These are phyloP conservation scores for Sclerotinia sclerotiorum DNA, from an alignment of 2,329 filamentous ascomycete species.

Conservation along the genomic window DNA sequence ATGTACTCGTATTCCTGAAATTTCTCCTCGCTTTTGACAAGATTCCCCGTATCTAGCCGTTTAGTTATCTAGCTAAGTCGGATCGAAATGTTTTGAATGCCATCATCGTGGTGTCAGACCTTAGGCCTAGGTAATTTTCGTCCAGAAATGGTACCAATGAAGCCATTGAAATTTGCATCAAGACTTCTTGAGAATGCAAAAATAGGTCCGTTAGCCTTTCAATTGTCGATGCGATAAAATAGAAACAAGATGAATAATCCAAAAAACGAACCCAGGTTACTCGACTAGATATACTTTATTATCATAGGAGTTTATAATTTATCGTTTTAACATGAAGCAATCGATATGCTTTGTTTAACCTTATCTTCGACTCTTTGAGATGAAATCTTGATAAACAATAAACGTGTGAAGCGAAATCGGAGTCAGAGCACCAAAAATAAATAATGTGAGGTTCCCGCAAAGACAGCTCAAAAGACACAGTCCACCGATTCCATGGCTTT, in stretches of 20 bases:
- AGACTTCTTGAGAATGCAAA: conserved; percentile 12
- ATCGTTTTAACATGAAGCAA: background rate
- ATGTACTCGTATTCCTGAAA: background rate
- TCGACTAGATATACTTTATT: background rate
- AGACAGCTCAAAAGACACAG: background rate
- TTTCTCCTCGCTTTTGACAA: background rate
- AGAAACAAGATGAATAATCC: background rate
- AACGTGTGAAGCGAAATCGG: conserved; percentile 17
- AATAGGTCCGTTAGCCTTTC: background rate
- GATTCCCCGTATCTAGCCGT: background rate
- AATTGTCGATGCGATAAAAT: background rate
- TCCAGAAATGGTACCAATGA: background rate
- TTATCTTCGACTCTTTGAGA: conserved; percentile 10
- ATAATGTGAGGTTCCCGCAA: background rate
- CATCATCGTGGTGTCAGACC: background rate
- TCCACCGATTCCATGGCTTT: background rate
- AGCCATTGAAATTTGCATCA: background rate
- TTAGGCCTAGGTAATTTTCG: background rate
- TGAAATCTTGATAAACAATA: background rate
- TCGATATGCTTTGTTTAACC: background rate
- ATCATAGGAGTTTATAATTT: background rate
- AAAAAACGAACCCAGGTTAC: background rate
- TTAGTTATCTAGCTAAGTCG: background rate
- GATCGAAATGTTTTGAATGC: background rate
- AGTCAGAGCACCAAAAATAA: conserved; percentile 18